Percentiles rank a stretch among this genome's conserved stretches.
Conservation (phyloP, 805 yeast species). For the Metschnikowia cubensis region DNA sequence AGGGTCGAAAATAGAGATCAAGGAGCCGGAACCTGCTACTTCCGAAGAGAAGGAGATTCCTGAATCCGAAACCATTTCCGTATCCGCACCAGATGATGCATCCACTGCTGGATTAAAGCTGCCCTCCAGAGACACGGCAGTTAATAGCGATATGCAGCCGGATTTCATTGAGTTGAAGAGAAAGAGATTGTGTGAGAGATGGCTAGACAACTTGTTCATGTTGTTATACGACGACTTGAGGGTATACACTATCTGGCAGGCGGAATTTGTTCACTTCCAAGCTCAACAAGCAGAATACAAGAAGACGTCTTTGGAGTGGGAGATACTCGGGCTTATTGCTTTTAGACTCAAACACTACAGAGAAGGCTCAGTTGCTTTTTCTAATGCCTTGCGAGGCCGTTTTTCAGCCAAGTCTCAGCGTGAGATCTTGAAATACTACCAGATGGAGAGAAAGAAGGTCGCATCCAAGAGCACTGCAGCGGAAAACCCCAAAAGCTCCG, state of each 20-base stretch:
- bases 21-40: slow-evolving; percentile 7
- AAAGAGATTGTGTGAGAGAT: slow-evolving; percentile 66
- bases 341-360: slow-evolving; percentile 77
- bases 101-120: slow-evolving; percentile 38
- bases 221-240: slow-evolving; percentile 67
- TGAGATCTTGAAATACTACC: slow-evolving; percentile 65
- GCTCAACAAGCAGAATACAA: slow-evolving; percentile 79
- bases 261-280: slow-evolving; percentile 83
- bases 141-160: slow-evolving; percentile 7
- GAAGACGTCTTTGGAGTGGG: slow-evolving; percentile 87
- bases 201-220: slow-evolving; percentile 72
- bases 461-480: slow-evolving; percentile 21
- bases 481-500: slow-evolving; percentile 12
- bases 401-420: slow-evolving; percentile 80
- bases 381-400: slow-evolving; percentile 63
- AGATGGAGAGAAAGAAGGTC: slow-evolving; percentile 43
- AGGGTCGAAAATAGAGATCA: slow-evolving; percentile 9
- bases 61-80: not conserved
- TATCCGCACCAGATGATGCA: slow-evolving; percentile 24
- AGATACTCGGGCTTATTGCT: slow-evolving; percentile 82
- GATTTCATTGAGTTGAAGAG: slow-evolving; percentile 48
- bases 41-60: not conserved
- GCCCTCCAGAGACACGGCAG: slow-evolving; percentile 23
- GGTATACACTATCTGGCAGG: slow-evolving; percentile 89
- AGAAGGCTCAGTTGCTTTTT: slow-evolving; percentile 85